Evolutionary conservation across 345 rosid species (phyloP).

Genomic region (Diplotaxis tenuifolia): DNA sequence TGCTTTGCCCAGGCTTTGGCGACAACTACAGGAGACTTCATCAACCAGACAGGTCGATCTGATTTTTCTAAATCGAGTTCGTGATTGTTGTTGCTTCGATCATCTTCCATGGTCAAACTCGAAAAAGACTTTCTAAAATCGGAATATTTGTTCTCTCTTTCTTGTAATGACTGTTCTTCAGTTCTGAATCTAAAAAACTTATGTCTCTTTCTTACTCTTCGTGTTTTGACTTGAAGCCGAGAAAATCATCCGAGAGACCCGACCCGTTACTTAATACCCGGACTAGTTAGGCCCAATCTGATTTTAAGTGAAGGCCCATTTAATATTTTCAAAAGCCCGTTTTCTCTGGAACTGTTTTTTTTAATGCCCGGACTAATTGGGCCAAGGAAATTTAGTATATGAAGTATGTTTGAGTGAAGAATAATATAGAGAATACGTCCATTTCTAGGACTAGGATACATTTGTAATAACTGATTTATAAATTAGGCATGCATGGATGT

Average conservation of each 20-base stretch:
- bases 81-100: slow-evolving; percentile 37
- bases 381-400: neutral
- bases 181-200: neutral
- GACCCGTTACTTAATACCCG: slow-evolving; percentile 5
- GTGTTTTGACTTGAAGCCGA: slow-evolving; percentile 32
- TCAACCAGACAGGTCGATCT: slow-evolving; percentile 77
- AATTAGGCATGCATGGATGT: neutral
- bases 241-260: neutral
- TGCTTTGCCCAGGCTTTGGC: slow-evolving; percentile 71
- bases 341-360: neutral
- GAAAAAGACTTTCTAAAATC: neutral
- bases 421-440: neutral
- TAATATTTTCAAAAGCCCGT: neutral
- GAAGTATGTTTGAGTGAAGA: neutral
- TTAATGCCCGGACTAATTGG: no score
- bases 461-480: neutral
- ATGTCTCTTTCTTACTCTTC: no score
- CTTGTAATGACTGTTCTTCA: slow-evolving; percentile 10
- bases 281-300: neutral
- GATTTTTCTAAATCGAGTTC: slow-evolving; percentile 58
- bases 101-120: slow-evolving; percentile 49
- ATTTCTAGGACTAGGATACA: neutral
- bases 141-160: neutral
- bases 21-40: slow-evolving; percentile 86
- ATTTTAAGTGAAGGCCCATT: no score